Evolutionary conservation across 306 rosid genomes (phyloP), one percentile per base, ranked within the genome.

Genomic region (Luffa aegyptiaca): DNA sequence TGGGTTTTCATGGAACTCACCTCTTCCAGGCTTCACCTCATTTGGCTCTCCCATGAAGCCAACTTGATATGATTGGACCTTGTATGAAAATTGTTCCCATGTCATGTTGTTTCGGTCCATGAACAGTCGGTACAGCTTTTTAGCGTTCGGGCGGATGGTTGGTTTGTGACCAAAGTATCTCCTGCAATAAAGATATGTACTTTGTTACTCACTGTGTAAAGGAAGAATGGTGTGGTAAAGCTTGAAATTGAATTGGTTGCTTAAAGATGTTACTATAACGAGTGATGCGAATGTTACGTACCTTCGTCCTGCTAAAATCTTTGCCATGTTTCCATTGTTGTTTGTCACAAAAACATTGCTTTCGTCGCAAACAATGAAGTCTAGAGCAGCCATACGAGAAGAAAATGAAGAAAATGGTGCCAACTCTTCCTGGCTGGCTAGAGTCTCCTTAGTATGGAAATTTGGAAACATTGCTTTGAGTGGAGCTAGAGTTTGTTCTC

Each of bases 311-410:
- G 98, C 97, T 80, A 94, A 84, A 58, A 94, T 94, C 87, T 84
- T 91, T 20, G 98, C 98, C 98, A 94, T 94, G 81, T 94, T 94
- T 9, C 98, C 98, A n/a, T 94, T 94, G 87, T 94, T 94, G 84
- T 94, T 94, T 57, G 97, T 82, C 81, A 89, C 89, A 31, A 94
- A 92, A 79, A 94, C 97, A 64, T 90, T 92, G 57, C 98, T 94
- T 79, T 89, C 90, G 61, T 92, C 97, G 18, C 91, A 90, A 64
- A 92, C 97, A 42, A 86, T 80, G 80, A 80, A 94, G 77, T 94
- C 98, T 16, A 94, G 88, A 2, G 98, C 98, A 63, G 98, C 98
- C 97, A 90, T 88, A 75, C 98, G 98, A 76, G 98, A 91, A 77
- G 98, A 91, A 84, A 92, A 94, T 42, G 97, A 77, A 3, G 84